Evolutionary conservation across 306 rosid genomes (phyloP).

Genomic region (Amphicarpaea edgeworthii): DNA sequence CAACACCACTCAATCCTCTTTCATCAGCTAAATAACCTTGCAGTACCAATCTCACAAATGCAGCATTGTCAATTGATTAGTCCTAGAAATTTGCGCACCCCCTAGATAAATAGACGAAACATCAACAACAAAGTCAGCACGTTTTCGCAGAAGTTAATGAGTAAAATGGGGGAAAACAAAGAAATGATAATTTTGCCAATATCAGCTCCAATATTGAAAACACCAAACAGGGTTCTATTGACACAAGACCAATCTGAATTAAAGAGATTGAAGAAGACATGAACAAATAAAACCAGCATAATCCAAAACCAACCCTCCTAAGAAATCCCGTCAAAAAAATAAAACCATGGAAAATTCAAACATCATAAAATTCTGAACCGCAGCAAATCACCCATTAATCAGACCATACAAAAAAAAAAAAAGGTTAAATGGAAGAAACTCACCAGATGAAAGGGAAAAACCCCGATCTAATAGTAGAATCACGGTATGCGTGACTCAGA

Average conservation of each 20-base stretch:
- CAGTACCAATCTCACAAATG: conserved; percentile 37
- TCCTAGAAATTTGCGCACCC: conserved; percentile 20
- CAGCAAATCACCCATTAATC: conserved; percentile 46
- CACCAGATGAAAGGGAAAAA: conserved; percentile 50
- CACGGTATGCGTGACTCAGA: conserved; percentile 32
- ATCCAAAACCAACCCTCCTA: conserved; percentile 30
- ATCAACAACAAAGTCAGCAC: conserved; percentile 50
- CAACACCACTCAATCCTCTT: conserved; percentile 5
- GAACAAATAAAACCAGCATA: conserved; percentile 35
- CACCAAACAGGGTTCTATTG: conserved; percentile 36
- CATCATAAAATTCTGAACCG: conserved; percentile 38
- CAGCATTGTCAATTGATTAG: conserved; percentile 39
- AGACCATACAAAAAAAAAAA: conserved; percentile 9
- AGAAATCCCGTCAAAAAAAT: conserved; percentile 9
- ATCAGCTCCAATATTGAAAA: conserved; percentile 49
- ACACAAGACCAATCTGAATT: conserved; percentile 32
- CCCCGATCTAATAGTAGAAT: conserved; percentile 9
- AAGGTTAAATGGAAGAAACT: conserved; percentile 37
- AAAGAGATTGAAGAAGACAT: neutral
- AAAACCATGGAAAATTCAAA: conserved; percentile 32
- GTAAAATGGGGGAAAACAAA: neutral
- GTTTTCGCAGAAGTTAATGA: conserved; percentile 30
- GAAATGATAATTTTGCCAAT: neutral
- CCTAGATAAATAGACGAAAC: neutral
- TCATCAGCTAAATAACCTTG: conserved; percentile 20